Conservation (phyloP, 2,329 filamentous ascomycete species). For the Scolecobasidium constrictum region DNA sequence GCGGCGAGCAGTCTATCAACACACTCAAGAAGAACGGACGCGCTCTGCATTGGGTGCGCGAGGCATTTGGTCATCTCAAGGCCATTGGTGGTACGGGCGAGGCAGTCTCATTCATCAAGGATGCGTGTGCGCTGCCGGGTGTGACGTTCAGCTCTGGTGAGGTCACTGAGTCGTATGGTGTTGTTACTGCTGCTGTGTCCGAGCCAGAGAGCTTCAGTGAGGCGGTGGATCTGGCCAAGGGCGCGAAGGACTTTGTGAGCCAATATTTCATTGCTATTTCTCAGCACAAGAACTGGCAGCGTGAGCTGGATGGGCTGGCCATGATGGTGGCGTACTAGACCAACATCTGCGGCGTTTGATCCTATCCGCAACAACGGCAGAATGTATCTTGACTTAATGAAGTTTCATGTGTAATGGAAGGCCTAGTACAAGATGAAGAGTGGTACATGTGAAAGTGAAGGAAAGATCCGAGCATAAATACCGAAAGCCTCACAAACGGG, state of each 20-base stretch:
- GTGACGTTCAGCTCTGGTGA: constrained; percentile 40
- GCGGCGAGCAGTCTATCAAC: constrained; percentile 50
- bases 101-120: constrained; percentile 51
- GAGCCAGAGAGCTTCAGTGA: constrained; percentile 50
- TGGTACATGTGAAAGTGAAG: too few relatives aligned
- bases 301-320: constrained; percentile 61
- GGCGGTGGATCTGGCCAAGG: constrained; percentile 52
- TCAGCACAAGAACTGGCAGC: constrained; percentile 61
- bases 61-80: constrained; percentile 76
- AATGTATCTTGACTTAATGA: too few relatives aligned
- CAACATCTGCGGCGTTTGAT: too few relatives aligned
- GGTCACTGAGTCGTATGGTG: constrained; percentile 61
- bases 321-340: constrained; percentile 62
- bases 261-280: constrained; percentile 60
- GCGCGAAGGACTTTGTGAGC: constrained; percentile 57
- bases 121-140: constrained; percentile 34
- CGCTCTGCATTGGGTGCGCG: constrained; percentile 64
- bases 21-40: constrained; percentile 59
- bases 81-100: constrained; percentile 67
- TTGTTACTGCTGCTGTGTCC: constrained; percentile 53
- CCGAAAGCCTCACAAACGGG: too few relatives aligned
- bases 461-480: too few relatives aligned
- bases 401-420: too few relatives aligned
- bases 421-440: too few relatives aligned
- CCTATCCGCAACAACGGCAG: too few relatives aligned